Evolutionary conservation across 805 yeast species (phyloP).

Genomic region (Candida succiphila): DNA sequence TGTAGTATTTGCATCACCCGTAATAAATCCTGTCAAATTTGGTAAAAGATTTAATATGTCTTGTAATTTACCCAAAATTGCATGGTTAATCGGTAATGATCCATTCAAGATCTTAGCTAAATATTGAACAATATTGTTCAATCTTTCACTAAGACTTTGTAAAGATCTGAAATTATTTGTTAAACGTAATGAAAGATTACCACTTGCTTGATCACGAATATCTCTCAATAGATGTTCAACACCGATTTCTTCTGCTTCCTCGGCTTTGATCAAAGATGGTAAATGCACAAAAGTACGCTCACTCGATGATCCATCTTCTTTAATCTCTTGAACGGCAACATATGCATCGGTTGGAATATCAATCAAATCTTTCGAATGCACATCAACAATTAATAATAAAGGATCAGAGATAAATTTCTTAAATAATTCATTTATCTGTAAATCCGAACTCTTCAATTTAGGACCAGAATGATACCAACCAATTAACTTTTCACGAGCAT

Average conservation of each 20-base stretch:
- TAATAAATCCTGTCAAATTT: constrained; percentile 39
- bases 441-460: constrained; percentile 75
- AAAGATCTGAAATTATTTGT: constrained; percentile 86
- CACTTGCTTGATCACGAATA: constrained; percentile 94
- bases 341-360: constrained; percentile 97
- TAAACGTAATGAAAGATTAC: constrained; percentile 75
- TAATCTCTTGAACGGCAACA: constrained; percentile 87
- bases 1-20: constrained; percentile 5
- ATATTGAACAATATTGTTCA: constrained; percentile 69
- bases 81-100: constrained; percentile 79
- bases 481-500: constrained; percentile 89
- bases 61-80: constrained; percentile 84
- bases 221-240: constrained; percentile 94
- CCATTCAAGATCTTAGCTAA: constrained; percentile 63
- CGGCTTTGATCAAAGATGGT: constrained; percentile 90
- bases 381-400: constrained; percentile 82
- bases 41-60: constrained; percentile 92
- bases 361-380: constrained; percentile 63
- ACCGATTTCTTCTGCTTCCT: constrained; percentile 98
- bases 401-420: constrained; percentile 78
- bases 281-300: constrained; percentile 90
- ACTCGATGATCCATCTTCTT: constrained; percentile 89
- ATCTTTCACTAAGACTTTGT: constrained; percentile 72
- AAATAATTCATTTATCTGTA: constrained; percentile 85
- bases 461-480: constrained; percentile 99